Evolutionary conservation across 257 asterid species (phyloP).

Genomic region (Gentiana straminea): DNA sequence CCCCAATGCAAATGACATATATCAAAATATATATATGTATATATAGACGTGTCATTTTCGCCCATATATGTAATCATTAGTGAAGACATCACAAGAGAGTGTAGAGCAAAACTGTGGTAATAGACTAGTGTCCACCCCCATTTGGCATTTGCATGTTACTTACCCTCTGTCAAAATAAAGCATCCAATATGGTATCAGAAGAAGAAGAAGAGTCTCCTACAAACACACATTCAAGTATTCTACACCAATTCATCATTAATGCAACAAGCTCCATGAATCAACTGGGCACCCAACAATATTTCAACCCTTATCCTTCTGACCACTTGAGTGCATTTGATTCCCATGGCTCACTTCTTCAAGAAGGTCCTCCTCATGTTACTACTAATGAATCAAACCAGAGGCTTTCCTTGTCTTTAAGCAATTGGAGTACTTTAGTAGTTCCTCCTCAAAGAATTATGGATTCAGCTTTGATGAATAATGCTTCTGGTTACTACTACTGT

Average conservation of each 20-base stretch:
- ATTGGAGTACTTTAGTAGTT: slow-evolving; percentile 14
- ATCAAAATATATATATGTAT: too few relatives aligned
- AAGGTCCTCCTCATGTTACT: slow-evolving; percentile 17
- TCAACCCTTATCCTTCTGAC: slow-evolving; percentile 28
- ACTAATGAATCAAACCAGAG: slow-evolving; percentile 42
- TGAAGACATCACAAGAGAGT: too few relatives aligned
- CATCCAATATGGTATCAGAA: slow-evolving; percentile 45
- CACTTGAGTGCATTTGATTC: slow-evolving; percentile 21
- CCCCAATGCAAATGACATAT: too few relatives aligned
- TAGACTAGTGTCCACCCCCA: too few relatives aligned
- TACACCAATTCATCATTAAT: slow-evolving; percentile 42
- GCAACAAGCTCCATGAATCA: slow-evolving; percentile 31
- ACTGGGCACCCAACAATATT: slow-evolving; percentile 26
- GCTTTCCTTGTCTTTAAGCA: slow-evolving; percentile 68
- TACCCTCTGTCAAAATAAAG: too few relatives aligned
- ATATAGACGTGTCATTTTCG: too few relatives aligned
- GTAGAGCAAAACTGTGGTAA: too few relatives aligned
- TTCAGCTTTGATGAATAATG: slow-evolving; percentile 22
- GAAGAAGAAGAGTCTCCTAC: slow-evolving; percentile 52
- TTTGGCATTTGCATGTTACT: too few relatives aligned
- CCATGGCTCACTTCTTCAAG: slow-evolving; percentile 20
- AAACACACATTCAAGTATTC: slow-evolving; percentile 40
- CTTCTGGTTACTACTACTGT: too few relatives aligned
- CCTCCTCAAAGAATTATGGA: slow-evolving; percentile 17
- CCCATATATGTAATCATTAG: too few relatives aligned